Percentiles rank a stretch among this genome's conserved stretches.
phyloP scores from a whole-genome alignment of 305 asterid genomes.

The Fraxinus xanthoxyloides region DNA sequence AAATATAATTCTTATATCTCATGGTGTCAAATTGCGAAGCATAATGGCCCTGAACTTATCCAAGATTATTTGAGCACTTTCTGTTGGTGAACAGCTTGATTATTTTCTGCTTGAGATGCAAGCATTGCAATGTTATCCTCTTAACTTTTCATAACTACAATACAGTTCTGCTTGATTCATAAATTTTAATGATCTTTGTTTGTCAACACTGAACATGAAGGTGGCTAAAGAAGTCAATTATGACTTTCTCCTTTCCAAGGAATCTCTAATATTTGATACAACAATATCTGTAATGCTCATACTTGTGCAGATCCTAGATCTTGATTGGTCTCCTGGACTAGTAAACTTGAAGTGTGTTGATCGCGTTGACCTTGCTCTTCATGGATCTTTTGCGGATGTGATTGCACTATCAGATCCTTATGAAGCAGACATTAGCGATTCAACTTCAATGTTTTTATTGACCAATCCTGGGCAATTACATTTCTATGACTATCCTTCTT shows the following conservation, averaged over 20 bases:
- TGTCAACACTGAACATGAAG: background rate
- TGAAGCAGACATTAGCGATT: constrained; percentile 41
- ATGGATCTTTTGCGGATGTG: constrained; percentile 88
- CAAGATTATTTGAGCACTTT: constrained; percentile 13
- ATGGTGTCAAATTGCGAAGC: background rate
- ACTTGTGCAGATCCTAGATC: constrained; percentile 76
- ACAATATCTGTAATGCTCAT: constrained; percentile 8
- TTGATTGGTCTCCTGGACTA: constrained; percentile 93
- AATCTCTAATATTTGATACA: constrained; percentile 17
- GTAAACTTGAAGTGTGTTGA: constrained; percentile 67
- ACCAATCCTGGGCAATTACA: constrained; percentile 90
- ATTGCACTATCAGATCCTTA: constrained; percentile 45
- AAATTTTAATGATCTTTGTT: background rate
- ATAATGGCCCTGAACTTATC: constrained; percentile 14
- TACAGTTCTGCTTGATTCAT: background rate
- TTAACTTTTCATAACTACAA: background rate
- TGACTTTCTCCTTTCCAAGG: background rate
- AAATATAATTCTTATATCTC: background rate
- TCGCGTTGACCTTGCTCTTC: constrained; percentile 85
- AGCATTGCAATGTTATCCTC: constrained; percentile 1
- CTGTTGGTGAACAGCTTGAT: constrained; percentile 13
- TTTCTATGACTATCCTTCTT: constrained; percentile 57
- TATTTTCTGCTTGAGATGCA: constrained; percentile 10
- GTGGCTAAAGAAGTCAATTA: background rate
- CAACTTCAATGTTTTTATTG: constrained; percentile 64